Conservation (phyloP, 108 stramenopile species). For the Ochromonas danica region DNA sequence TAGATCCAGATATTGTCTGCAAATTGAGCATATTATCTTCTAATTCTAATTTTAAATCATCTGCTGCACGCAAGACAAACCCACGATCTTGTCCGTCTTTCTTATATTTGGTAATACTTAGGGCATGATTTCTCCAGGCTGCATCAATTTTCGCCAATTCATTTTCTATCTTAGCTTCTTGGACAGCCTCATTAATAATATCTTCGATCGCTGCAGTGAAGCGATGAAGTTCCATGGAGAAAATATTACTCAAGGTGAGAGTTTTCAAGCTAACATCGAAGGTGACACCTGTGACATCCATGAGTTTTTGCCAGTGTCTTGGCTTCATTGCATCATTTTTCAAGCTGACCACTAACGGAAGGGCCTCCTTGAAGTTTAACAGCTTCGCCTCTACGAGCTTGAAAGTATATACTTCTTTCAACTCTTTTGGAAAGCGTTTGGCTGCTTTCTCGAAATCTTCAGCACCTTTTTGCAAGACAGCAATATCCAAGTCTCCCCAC, state of each 20-base stretch:
- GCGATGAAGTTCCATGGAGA: slow-evolving; percentile 64
- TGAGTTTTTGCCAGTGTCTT: slow-evolving; percentile 66
- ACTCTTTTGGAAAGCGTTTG: slow-evolving; percentile 54
- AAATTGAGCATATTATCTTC: slow-evolving; percentile 69
- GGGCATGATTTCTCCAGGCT: slow-evolving; percentile 54
- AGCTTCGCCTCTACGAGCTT: slow-evolving; percentile 47
- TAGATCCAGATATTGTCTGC: slow-evolving; percentile 64
- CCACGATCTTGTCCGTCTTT: slow-evolving; percentile 63
- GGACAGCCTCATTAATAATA: slow-evolving; percentile 64
- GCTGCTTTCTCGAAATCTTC: slow-evolving; percentile 56
- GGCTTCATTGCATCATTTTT: slow-evolving; percentile 73
- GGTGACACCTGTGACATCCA: slow-evolving; percentile 61
- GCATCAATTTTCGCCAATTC: slow-evolving; percentile 60
- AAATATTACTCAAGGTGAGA: slow-evolving; percentile 63
- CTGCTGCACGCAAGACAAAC: slow-evolving; percentile 58
- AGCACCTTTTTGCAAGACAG: slow-evolving; percentile 51
- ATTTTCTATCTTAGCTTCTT: slow-evolving; percentile 67
- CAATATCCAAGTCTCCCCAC: slow-evolving; percentile 61
- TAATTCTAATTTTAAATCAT: slow-evolving; percentile 66
- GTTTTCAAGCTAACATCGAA: slow-evolving; percentile 63
- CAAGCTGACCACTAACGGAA: slow-evolving; percentile 65
- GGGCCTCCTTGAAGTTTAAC: slow-evolving; percentile 62
- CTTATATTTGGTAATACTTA: slow-evolving; percentile 58
- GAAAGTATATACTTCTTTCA: slow-evolving; percentile 60
- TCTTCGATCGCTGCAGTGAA: slow-evolving; percentile 59